phyloP scores from a whole-genome alignment of 305 asterid genomes.

The Fraxinus floribunda region DNA sequence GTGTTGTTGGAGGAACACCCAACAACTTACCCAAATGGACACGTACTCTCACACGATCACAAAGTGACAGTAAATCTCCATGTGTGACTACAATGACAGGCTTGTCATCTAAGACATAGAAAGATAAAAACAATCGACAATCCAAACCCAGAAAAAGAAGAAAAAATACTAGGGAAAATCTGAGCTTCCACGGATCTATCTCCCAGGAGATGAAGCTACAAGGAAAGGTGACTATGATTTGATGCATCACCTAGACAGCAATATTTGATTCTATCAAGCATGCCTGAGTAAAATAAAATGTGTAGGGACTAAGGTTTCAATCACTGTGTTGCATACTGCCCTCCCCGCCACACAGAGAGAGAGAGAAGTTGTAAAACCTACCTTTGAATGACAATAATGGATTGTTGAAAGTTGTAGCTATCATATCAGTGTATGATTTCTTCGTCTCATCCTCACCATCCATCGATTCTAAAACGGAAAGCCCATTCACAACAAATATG shows the following conservation, averaged over 20 bases:
- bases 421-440: constrained; percentile 36
- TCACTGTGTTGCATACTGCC: background rate
- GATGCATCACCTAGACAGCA: background rate
- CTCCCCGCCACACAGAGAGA: background rate
- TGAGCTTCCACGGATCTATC: background rate
- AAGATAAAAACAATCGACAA: background rate
- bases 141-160: background rate
- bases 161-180: background rate
- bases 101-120: constrained; percentile 60
- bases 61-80: constrained; percentile 68
- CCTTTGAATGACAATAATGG: constrained; percentile 68
- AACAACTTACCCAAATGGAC: constrained; percentile 62
- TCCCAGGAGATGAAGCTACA: background rate
- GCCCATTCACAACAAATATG: constrained; percentile 73
- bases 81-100: constrained; percentile 79
- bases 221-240: background rate
- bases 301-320: background rate
- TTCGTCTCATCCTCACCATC: constrained; percentile 32
- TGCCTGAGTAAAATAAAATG: background rate
- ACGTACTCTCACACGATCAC: constrained; percentile 56
- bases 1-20: constrained; percentile 64
- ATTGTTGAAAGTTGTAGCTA: constrained; percentile 43
- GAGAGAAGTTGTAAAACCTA: constrained; percentile 12
- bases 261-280: background rate
- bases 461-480: constrained; percentile 62